Evolutionary conservation across 2,329 filamentous ascomycete species (phyloP).

Genomic region (Monosporascus sp.): DNA sequence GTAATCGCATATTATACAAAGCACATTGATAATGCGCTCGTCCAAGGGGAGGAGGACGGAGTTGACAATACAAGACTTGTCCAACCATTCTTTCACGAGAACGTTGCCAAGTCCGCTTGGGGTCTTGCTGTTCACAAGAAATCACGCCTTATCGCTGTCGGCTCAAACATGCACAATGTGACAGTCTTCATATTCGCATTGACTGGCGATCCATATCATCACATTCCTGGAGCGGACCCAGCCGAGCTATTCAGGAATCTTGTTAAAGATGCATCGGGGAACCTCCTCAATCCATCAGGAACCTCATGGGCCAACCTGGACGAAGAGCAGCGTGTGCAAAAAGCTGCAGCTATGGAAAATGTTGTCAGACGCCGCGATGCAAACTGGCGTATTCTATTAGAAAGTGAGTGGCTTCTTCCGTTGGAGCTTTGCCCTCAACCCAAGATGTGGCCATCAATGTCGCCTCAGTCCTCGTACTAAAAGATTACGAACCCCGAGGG

Average conservation of each 20-base stretch:
- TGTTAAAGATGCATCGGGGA: conserved; percentile 16
- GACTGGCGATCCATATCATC: conserved; percentile 7
- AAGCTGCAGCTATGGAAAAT: conserved; percentile 22
- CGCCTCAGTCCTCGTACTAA: not conserved
- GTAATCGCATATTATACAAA: conserved; percentile 65
- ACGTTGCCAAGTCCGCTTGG: conserved; percentile 79
- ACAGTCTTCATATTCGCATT: conserved; percentile 31
- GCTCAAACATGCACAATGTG: conserved; percentile 59
- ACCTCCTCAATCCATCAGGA: conserved; percentile 1
- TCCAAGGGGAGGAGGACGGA: conserved; percentile 19
- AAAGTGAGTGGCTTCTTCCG: conserved; percentile 10
- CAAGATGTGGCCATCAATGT: not conserved
- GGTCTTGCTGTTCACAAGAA: conserved; percentile 76
- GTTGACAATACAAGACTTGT: conserved; percentile 3
- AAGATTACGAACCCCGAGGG: too few relatives aligned
- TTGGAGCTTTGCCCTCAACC: not conserved
- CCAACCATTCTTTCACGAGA: conserved; percentile 63
- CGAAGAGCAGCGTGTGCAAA: conserved; percentile 4
- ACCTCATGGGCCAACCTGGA: not conserved
- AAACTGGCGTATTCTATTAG: conserved; percentile 47
- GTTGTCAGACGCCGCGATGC: conserved; percentile 36
- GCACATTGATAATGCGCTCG: conserved; percentile 32
- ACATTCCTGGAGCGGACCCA: conserved; percentile 2
- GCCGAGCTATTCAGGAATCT: conserved; percentile 14
- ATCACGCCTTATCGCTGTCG: conserved; percentile 81